phyloP scores from a whole-genome alignment of 2,329 filamentous ascomycete genomes.

The Macrophomina phaseolina region DNA sequence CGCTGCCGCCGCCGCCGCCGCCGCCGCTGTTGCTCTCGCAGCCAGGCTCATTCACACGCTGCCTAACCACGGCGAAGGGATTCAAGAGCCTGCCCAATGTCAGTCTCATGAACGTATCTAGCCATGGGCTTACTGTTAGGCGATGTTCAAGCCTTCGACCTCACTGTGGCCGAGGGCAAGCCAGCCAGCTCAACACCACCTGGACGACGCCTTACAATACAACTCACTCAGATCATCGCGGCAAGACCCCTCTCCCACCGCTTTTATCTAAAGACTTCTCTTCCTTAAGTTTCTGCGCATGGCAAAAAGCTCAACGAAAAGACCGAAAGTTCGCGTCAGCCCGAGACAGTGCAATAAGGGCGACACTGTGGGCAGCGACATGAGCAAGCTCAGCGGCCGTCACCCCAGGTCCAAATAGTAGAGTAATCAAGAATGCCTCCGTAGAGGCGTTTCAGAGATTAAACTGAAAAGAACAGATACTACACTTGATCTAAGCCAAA shows the following conservation, averaged over 20 bases:
- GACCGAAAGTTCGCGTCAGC: conserved; percentile 66
- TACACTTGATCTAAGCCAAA: conserved; percentile 90
- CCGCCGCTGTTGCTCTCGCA: too few species aligned
- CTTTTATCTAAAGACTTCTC: too few species aligned
- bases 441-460: conserved; percentile 87
- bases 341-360: conserved; percentile 76
- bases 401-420: conserved; percentile 70
- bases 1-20: too few species aligned
- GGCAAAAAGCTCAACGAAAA: conserved; percentile 37
- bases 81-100: too few species aligned
- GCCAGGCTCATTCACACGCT: too few species aligned
- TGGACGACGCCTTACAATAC: too few species aligned
- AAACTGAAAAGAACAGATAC: conserved; percentile 98
- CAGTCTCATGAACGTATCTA: too few species aligned
- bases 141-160: too few species aligned
- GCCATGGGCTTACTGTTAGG: too few species aligned
- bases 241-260: conserved; percentile 25
- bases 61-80: too few species aligned
- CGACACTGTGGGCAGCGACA: conserved; percentile 70
- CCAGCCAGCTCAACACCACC: not conserved
- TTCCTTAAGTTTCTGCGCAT: conserved; percentile 37
- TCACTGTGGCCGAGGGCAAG: too few species aligned
- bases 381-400: conserved; percentile 75
- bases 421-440: conserved; percentile 77
- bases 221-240: too few species aligned